Conservation (phyloP, 208 protist species). For the Acanthamoeba culbertsoni region DNA sequence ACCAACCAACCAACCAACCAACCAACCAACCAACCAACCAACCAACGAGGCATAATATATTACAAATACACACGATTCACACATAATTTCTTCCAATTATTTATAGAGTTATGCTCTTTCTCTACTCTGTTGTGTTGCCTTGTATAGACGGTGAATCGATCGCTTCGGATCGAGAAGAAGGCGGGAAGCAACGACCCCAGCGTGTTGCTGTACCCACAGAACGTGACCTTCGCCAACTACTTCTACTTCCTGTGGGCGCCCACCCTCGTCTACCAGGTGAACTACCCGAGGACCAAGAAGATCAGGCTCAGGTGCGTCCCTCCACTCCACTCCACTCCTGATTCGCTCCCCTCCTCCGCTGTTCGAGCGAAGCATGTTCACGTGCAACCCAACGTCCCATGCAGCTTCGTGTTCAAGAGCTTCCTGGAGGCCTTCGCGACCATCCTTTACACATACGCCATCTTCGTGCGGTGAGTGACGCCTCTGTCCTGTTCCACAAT, state of each 20-base stretch:
- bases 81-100: background rate
- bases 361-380: background rate
- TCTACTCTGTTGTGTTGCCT: background rate
- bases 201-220: constrained; percentile 36
- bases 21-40: too few relatives aligned
- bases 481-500: too few relatives aligned
- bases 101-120: background rate
- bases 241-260: constrained; percentile 60
- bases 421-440: constrained; percentile 33
- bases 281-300: constrained; percentile 51
- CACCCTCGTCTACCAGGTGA: constrained; percentile 34
- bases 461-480: constrained; percentile 1
- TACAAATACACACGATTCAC: too few relatives aligned
- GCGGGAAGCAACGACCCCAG: constrained; percentile 44
- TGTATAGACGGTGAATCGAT: constrained; percentile 24
- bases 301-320: background rate
- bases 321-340: background rate
- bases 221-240: constrained; percentile 46
- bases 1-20: background rate
- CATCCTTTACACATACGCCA: constrained; percentile 48
- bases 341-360: background rate
- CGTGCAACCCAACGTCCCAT: background rate
- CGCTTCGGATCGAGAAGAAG: constrained; percentile 42
- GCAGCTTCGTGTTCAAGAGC: constrained; percentile 14
- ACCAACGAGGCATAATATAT: too few relatives aligned